Conservation (phyloP, 768 basidiomycete genomes). For the Trametopsis cervina region DNA sequence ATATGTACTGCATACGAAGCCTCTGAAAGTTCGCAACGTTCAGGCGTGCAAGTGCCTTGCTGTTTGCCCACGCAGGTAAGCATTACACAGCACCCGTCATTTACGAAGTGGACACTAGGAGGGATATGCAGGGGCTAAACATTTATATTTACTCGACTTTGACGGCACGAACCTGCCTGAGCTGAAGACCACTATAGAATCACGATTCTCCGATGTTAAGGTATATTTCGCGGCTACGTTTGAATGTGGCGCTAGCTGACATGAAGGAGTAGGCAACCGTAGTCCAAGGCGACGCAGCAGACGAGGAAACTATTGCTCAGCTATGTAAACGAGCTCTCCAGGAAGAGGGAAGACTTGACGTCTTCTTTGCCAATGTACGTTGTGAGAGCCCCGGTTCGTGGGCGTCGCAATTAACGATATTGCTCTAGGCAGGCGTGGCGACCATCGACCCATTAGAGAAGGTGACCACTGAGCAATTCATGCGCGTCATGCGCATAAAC, state of each 20-base stretch:
- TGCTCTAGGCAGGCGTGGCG: slow-evolving; percentile 58
- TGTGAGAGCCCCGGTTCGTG: neutral
- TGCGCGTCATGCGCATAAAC: slow-evolving; percentile 76
- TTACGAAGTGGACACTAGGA: too few relatives aligned
- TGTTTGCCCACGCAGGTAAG: slow-evolving; percentile 76
- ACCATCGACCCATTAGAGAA: slow-evolving; percentile 38
- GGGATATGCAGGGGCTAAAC: slow-evolving; percentile 54
- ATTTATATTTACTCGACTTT: slow-evolving; percentile 74
- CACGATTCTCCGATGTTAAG: slow-evolving; percentile 71
- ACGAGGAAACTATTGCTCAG: slow-evolving; percentile 58
- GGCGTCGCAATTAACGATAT: slow-evolving; percentile 1
- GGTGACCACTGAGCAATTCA: slow-evolving; percentile 59
- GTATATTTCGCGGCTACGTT: slow-evolving; percentile 30
- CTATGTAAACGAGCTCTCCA: slow-evolving; percentile 66
- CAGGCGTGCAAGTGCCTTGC: slow-evolving; percentile 65
- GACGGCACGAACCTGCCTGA: slow-evolving; percentile 59
- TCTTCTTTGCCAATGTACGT: slow-evolving; percentile 91
- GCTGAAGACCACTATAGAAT: slow-evolving; percentile 61
- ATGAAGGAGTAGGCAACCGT: slow-evolving; percentile 55
- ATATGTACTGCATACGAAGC: neutral
- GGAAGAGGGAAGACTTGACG: slow-evolving; percentile 83
- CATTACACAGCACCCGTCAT: too few relatives aligned
- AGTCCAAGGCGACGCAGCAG: slow-evolving; percentile 77
- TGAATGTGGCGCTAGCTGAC: neutral
- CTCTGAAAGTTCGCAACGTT: too few relatives aligned